Conservation (phyloP, 495 filamentous ascomycete genomes). For the Patellaria atrata region DNA sequence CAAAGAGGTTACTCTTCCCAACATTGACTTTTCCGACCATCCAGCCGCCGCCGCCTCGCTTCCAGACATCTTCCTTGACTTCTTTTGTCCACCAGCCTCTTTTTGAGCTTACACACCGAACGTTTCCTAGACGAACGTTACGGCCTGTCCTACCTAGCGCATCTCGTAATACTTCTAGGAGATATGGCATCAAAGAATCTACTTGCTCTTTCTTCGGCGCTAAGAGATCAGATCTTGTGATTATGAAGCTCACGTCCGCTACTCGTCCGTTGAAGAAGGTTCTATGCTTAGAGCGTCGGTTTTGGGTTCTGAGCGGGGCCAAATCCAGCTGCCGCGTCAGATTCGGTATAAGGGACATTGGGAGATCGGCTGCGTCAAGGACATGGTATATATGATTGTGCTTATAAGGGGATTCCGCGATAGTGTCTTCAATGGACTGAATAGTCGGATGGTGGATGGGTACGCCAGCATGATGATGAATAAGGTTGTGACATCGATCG, state of each 20-base stretch:
- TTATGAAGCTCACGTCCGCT: slow-evolving; percentile 70
- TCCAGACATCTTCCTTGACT: slow-evolving; percentile 69
- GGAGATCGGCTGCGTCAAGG: slow-evolving; percentile 96
- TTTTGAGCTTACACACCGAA: slow-evolving; percentile 71
- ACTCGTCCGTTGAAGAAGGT: slow-evolving; percentile 44
- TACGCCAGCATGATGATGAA: slow-evolving; percentile 55
- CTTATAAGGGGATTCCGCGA: slow-evolving; percentile 70
- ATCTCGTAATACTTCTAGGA: slow-evolving; percentile 56
- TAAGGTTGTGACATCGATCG: slow-evolving; percentile 69
- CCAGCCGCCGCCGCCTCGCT: slow-evolving; percentile 79
- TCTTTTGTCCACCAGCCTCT: slow-evolving; percentile 77
- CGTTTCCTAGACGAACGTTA: slow-evolving; percentile 62
- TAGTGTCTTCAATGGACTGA: slow-evolving; percentile 61
- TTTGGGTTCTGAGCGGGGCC: slow-evolving; percentile 54
- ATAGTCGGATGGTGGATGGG: slow-evolving; percentile 65
- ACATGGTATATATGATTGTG: slow-evolving; percentile 91
- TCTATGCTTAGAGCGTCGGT: slow-evolving; percentile 53
- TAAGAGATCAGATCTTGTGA: slow-evolving; percentile 77
- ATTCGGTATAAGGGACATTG: slow-evolving; percentile 68
- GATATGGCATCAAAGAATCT: slow-evolving; percentile 66
- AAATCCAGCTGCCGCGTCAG: slow-evolving; percentile 44
- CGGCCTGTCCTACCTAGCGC: slow-evolving; percentile 46
- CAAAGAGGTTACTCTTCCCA: slow-evolving; percentile 84
- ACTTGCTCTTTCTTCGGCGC: slow-evolving; percentile 68
- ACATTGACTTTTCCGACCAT: slow-evolving; percentile 97